Percentiles rank a stretch among this genome's conserved stretches.
Evolutionary conservation across 2,329 filamentous ascomycete genomes (phyloP).

Genomic region (Penicillium nordicum): DNA sequence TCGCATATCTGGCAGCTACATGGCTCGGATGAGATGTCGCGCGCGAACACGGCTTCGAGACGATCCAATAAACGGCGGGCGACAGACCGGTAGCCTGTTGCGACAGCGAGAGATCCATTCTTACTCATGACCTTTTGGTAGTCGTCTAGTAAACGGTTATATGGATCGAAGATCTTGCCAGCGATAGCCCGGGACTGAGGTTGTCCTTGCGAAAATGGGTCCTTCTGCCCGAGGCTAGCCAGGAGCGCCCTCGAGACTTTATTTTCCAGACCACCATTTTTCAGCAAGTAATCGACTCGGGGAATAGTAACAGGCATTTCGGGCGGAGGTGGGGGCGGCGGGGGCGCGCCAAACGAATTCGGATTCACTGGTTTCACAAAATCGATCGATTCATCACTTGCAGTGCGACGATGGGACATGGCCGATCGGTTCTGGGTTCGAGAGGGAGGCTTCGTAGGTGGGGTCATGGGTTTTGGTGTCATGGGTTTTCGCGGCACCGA

Average conservation of each 20-base stretch:
- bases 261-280: constrained; percentile 76
- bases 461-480: constrained; percentile 29
- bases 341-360: constrained; percentile 43
- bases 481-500: constrained; percentile 28
- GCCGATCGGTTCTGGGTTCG: constrained; percentile 35
- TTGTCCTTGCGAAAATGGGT: constrained; percentile 55
- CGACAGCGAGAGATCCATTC: constrained; percentile 87
- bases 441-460: constrained; percentile 35
- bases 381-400: constrained; percentile 37
- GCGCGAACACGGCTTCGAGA: constrained; percentile 88
- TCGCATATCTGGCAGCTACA: constrained; percentile 85
- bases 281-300: constrained; percentile 85
- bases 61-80: constrained; percentile 84
- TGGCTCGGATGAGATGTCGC: constrained; percentile 82
- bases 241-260: constrained; percentile 72
- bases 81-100: constrained; percentile 92
- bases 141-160: constrained; percentile 78
- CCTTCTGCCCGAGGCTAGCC: constrained; percentile 45
- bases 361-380: constrained; percentile 31
- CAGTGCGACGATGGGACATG: constrained; percentile 31
- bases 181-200: constrained; percentile 66
- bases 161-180: constrained; percentile 74
- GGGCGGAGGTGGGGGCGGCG: constrained; percentile 74
- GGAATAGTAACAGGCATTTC: constrained; percentile 66
- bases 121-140: constrained; percentile 77